A percentile compares a stretch with the other conserved stretches of the same genome.
These are phyloP conservation scores for Zarea fungicola DNA, from an alignment of 2,329 filamentous ascomycete genomes.

Conservation along the genomic window DNA sequence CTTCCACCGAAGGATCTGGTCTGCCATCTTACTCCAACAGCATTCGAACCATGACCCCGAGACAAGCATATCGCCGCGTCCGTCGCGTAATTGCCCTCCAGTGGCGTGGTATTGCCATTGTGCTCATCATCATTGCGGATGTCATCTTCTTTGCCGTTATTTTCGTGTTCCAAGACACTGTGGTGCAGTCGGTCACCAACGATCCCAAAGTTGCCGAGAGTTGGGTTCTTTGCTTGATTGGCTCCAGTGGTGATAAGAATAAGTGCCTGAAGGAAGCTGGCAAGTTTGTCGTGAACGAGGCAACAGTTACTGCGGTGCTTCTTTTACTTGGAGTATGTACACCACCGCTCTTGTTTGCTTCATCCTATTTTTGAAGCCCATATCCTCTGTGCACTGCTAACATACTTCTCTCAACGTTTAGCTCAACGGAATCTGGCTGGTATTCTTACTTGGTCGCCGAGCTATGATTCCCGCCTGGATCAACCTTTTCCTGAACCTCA, in stretches of 20 bases:
- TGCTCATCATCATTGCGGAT: slow-evolving; percentile 82
- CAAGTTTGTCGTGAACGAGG: slow-evolving; percentile 64
- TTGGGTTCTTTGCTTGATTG: slow-evolving; percentile 70
- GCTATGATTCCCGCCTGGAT: slow-evolving; percentile 85
- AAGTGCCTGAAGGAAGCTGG: slow-evolving; percentile 59
- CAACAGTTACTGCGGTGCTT: slow-evolving; percentile 74
- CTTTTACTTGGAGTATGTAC: slow-evolving; percentile 70
- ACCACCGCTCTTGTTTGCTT: background rate
- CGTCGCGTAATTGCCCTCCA: slow-evolving; percentile 83
- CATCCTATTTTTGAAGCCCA: background rate
- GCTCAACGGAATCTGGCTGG: slow-evolving; percentile 80
- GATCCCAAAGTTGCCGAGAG: slow-evolving; percentile 47
- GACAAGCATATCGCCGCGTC: slow-evolving; percentile 82
- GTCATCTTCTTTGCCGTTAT: slow-evolving; percentile 91
- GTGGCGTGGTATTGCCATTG: slow-evolving; percentile 88
- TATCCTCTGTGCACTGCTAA: background rate
- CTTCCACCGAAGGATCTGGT: slow-evolving; percentile 65
- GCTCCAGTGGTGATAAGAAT: slow-evolving; percentile 51
- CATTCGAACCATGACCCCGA: slow-evolving; percentile 69
- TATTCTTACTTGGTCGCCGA: slow-evolving; percentile 74
- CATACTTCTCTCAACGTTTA: slow-evolving; percentile 27
- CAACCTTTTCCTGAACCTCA: slow-evolving; percentile 51
- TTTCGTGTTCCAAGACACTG: slow-evolving; percentile 81
- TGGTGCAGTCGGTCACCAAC: slow-evolving; percentile 54
- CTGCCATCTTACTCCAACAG: slow-evolving; percentile 69